Base-by-base conservation (phyloP, 1,284 basidiomycete genomes). In the Fomitopsis betulina region DNA sequence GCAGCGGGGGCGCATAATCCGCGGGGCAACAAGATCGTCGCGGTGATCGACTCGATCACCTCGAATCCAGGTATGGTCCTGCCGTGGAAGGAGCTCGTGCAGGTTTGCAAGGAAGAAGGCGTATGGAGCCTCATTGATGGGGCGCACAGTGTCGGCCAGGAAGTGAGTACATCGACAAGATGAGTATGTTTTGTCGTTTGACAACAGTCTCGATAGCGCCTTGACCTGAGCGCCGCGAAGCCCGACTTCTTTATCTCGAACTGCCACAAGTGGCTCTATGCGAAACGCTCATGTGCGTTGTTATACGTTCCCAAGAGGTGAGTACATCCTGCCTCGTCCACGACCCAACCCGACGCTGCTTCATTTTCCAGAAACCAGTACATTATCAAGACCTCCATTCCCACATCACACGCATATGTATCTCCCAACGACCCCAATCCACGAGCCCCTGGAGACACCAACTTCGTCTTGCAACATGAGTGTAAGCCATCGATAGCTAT, bases 231-330 rank as follows among this genome's bases (percentile, higher is more conserved):
- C 9, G 73, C 78, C 53, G 74, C 77, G 0, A 75, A 79, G 59
- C 88, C 89, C 9, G 93, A 95, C 72, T 94, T 94, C 69, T 93
- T 86, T 83, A 76, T 91, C 19, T 87, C 89, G 3, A 93, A 93
- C 68, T 88, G 86, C 63, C 90, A 94, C 75, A 95, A 94, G 70
- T 94, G 93, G 93, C 73, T 94, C 2, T 85, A 76, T 63, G 81
- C 84, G 5, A 91, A 93, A 68, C 80, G 93, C 7, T 79, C 83
- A 8, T 85, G 81, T 55, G 88, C 91, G 0, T 75, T 90, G 13
- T 74, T 96, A 27, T 96, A 95, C 70, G 86, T 91, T 2, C 87
- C 93, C 0, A 79, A 81, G 63, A 77, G 89, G 91, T 90, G 58
- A 52, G 76, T 25, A 35, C 9, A 15, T 54, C 27, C 8, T 27